Base-by-base conservation (phyloP, 1,139 yeast genomes). In the Suhomyces maxii region DNA sequence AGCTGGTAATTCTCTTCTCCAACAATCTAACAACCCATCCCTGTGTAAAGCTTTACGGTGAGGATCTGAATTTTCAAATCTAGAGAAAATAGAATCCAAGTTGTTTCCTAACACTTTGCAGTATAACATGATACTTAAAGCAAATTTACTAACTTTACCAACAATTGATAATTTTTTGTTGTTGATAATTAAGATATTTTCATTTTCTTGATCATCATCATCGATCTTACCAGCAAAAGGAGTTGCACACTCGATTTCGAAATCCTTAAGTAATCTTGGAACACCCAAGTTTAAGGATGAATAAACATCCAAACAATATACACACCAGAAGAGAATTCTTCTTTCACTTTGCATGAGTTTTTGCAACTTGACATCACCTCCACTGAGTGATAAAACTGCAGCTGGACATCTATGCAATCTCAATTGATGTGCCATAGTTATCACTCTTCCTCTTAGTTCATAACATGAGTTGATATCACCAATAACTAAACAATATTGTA, bases 321-420 rank as follows among this genome's bases (percentile, higher is more conserved):
- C 80, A 53, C 89, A 84, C 97, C 97, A 90, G 58, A 89, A 89
- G 35, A 88, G 67, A 41, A 89, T 77, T 59, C 96, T 80, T 50
- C 96, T 75, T 59, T 87, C 89, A 52, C 90, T 91, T 65, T 86
- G 95, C 70, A 86, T 90, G 44, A 65, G 67, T 47, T 69, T 72
- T 48, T 66, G 68, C 31, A 81, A 68, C 43, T 79, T 79, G 8
- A 82, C 79, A 7, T 85, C 83, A 7, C 50, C 53, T 1, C 69
- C 66, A 45, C 66, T 62, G 23, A 71, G 59, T 0, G 77, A 78
- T 44, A 86, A 67, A 6, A 89, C 91, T 0, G 95, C 91, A 11
- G 91, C 86, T 11, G 96, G 96, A 65, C 96, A 86, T 53, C 96
- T 77, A 61, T 89, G 96, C 43, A 90, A 72, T 55, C 97, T 80